phyloP scores from a whole-genome alignment of 169 alveolate genomes.

The Eimeria brunetti region DNA sequence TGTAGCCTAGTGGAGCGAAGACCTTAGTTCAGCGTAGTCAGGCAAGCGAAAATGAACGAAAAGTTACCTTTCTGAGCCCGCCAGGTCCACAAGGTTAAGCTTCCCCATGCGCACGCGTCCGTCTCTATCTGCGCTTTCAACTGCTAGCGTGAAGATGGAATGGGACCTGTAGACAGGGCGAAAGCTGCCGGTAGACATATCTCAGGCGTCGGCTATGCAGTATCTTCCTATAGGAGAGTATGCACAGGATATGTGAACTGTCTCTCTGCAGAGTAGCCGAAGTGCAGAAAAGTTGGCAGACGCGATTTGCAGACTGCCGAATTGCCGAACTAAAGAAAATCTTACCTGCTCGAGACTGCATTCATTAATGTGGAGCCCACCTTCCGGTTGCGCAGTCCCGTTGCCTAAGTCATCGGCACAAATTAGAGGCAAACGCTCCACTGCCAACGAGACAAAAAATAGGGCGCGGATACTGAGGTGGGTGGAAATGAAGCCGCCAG shows the following conservation, averaged over 20 bases:
- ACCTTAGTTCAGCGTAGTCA: neutral
- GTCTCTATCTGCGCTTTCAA: slow-evolving; percentile 86
- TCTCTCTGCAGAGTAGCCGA: neutral
- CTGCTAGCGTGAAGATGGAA: slow-evolving; percentile 92
- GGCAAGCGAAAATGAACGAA: neutral
- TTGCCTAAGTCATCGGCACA: neutral
- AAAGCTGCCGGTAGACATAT: neutral
- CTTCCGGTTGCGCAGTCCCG: slow-evolving; percentile 87
- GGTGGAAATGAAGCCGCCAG: neutral
- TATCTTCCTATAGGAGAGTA: neutral
- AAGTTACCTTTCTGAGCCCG: slow-evolving; percentile 92
- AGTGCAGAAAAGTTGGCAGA: neutral
- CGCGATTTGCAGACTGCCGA: neutral
- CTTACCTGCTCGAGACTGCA: slow-evolving; percentile 88
- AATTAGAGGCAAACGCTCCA: neutral
- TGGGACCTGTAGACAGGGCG: slow-evolving; percentile 86
- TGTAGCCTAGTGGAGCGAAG: neutral
- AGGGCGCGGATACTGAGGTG: neutral
- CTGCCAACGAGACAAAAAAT: neutral
- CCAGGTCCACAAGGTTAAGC: slow-evolving; percentile 95
- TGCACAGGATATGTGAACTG: no score
- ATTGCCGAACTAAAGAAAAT: neutral
- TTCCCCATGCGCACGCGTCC: slow-evolving; percentile 90
- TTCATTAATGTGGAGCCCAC: slow-evolving; percentile 94
- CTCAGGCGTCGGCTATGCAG: neutral